Conservation (phyloP, 129 eudicot species). For the Saposhnikovia divaricata region DNA sequence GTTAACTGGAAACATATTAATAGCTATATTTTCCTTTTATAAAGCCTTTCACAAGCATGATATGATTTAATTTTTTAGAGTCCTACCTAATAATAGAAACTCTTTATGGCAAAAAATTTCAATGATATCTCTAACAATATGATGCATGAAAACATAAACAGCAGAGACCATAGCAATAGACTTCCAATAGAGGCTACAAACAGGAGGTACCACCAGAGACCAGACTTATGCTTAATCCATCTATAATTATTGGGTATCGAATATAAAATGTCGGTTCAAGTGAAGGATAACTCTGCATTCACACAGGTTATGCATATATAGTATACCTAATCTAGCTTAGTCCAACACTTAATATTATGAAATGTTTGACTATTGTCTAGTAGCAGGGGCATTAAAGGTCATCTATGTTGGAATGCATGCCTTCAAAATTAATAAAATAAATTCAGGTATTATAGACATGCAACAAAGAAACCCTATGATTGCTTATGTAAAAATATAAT, state of each 20-base stretch:
- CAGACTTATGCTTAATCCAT: not conserved
- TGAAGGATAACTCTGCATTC: not conserved
- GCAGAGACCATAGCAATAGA: not conserved
- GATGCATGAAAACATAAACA: not conserved
- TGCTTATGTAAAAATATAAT: not conserved
- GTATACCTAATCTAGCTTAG: not conserved
- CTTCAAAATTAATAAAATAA: not conserved
- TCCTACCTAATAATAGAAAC: not conserved
- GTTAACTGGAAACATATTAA: not conserved
- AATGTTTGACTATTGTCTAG: not conserved
- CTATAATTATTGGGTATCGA: not conserved
- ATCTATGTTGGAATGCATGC: conserved; percentile 3
- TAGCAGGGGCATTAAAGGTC: not conserved
- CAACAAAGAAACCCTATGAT: not conserved
- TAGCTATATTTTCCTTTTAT: not conserved
- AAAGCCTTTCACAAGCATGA: not conserved
- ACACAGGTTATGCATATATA: not conserved
- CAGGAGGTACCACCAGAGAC: not conserved
- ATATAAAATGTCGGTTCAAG: not conserved
- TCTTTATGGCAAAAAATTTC: not conserved
- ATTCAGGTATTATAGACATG: not conserved
- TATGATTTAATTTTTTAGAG: not conserved
- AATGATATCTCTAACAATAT: not conserved
- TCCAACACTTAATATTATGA: not conserved
- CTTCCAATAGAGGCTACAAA: not conserved